Conservation (phyloP, 257 asterid genomes). For the Solanum rostratum region DNA sequence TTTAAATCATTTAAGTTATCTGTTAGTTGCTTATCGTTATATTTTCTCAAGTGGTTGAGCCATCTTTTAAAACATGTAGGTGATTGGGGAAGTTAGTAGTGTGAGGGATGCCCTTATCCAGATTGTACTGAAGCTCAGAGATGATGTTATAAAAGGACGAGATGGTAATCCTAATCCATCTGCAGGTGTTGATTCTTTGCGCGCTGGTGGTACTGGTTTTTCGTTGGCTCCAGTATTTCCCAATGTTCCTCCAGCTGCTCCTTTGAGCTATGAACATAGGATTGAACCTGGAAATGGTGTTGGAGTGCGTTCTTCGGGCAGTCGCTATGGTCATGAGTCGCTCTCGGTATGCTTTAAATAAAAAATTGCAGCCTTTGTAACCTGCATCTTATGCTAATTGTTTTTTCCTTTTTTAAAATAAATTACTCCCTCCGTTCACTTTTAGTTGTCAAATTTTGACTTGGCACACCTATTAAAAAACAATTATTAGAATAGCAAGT, state of each 20-base stretch:
- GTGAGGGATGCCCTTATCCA: conserved; percentile 92
- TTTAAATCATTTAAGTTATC: background rate
- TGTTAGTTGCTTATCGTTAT: background rate
- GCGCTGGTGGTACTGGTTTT: conserved; percentile 39
- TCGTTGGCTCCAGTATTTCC: conserved; percentile 48
- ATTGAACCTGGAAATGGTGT: conserved; percentile 48
- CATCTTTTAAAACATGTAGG: conserved; percentile 26
- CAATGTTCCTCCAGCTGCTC: conserved; percentile 37
- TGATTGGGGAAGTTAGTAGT: conserved; percentile 56
- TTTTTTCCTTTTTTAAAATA: no score
- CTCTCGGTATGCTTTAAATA: conserved; percentile 28
- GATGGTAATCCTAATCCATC: conserved; percentile 52
- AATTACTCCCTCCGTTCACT: no score
- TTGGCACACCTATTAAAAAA: no score
- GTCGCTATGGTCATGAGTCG: conserved; percentile 65
- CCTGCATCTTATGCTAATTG: background rate
- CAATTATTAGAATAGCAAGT: no score
- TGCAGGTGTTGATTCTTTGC: conserved; percentile 45
- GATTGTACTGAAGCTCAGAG: conserved; percentile 81
- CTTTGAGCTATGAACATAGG: conserved; percentile 61
- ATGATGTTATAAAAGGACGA: conserved; percentile 60
- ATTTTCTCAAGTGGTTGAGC: background rate
- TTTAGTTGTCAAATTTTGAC: no score
- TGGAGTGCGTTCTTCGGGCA: conserved; percentile 48
- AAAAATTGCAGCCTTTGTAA: background rate